Percentiles rank a stretch among this genome's conserved stretches.
Conservation (phyloP, 441 rosid species). For the Syzygium syzygioides region DNA sequence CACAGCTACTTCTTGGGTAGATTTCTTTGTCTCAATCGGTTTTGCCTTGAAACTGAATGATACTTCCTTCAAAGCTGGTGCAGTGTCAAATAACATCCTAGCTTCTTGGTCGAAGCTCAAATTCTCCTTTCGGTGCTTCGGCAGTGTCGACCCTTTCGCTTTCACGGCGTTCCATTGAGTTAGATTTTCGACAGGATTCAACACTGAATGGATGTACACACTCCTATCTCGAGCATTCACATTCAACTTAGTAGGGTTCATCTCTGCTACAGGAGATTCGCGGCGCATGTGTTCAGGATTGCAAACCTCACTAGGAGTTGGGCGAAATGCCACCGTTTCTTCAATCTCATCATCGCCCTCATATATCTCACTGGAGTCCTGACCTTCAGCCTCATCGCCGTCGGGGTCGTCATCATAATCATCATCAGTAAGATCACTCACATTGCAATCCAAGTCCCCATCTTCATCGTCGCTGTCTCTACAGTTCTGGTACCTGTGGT, state of each 20-base stretch:
- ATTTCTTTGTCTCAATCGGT: conserved; percentile 19
- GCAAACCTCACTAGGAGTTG: neutral
- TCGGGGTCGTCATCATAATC: conserved; percentile 27
- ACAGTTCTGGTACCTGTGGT: conserved; percentile 76
- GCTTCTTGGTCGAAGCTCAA: conserved; percentile 26
- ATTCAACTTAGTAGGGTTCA: conserved; percentile 4
- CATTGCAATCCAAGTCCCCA: conserved; percentile 42
- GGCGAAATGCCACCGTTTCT: conserved; percentile 10
- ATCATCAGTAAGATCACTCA: conserved; percentile 35
- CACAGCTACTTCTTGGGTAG: conserved; percentile 33
- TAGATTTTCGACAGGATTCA: conserved; percentile 79
- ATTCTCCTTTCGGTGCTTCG: conserved; percentile 47
- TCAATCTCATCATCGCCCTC: conserved; percentile 22
- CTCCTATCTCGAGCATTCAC: conserved; percentile 43
- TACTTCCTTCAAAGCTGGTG: conserved; percentile 20
- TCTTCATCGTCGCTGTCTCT: conserved; percentile 74
- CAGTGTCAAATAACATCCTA: conserved; percentile 23
- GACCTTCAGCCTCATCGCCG: conserved; percentile 14
- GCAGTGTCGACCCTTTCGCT: conserved; percentile 34
- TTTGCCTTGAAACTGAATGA: conserved; percentile 12
- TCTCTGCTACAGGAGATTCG: neutral
- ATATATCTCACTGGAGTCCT: conserved; percentile 26
- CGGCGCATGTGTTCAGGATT: neutral
- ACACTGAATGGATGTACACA: conserved; percentile 45
- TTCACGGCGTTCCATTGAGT: conserved; percentile 77